Evolutionary conservation across 495 filamentous ascomycete species (phyloP), one percentile per base, ranked within the genome.

Genomic region (Baudoinia panamericana): DNA sequence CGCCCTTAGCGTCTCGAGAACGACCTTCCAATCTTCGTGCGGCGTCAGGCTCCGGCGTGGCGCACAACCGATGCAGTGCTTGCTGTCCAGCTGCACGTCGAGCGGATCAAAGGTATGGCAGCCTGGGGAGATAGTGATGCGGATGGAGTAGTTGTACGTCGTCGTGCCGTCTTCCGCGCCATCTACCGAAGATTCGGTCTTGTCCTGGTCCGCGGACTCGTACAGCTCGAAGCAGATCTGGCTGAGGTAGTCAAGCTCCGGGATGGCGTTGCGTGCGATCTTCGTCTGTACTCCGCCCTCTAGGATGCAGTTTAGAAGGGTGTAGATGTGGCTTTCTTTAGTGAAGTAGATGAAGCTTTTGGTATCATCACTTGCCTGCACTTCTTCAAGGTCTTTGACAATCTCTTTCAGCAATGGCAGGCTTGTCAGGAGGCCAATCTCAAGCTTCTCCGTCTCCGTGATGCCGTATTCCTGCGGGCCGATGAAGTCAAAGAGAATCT

Each of bases 321-420:
- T 96, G 63, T 97, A 97, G 50, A 97, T 95, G 52, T 97, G 90
- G 4, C 82, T 90, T 52, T 97, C 90, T 56, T 97, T 97, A 20
- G 90, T 97, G 57, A 97, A 97, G 63, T 97, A 97, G 65, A 96
- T 78, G 65, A 95, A 95, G 3, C 80, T 86, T 54, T 95, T 95
- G 15, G 85, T 86, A 56, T 87, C 81, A 34, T 83, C 73, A 0
- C 82, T 87, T 3, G 90, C 88, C 61, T 96, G 90, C 49, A 96
- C 83, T 57, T 94, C 85, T 63, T 97, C 90, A n/a, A 97, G 69
- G 55, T 96, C 85, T 51, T 80, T 76, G 7, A 97, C 90, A 55
- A 97, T 93, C 61, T 95, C 90, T 61, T 85, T 86, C 24, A 97
- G 72, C 26, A 97, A 64, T 5, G 90, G 92, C 8, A 97, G 70